Percentiles rank a stretch among this genome's conserved stretches.
Evolutionary conservation across 495 filamentous ascomycete species (phyloP).

Genomic region (Hypoxylon fuscum): DNA sequence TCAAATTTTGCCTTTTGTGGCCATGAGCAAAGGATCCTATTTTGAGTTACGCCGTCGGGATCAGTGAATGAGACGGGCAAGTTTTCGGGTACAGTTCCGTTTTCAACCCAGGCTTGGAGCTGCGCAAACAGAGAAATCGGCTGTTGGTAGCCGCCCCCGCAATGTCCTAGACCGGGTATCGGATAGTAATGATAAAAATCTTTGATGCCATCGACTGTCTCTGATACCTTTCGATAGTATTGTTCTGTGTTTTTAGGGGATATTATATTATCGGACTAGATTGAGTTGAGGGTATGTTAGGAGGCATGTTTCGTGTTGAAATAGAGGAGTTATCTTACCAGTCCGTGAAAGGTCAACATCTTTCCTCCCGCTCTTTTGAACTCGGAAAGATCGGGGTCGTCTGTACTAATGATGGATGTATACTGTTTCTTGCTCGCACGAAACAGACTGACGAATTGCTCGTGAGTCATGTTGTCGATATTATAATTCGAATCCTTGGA

Average conservation of each 20-base stretch:
- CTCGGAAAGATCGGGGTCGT: constrained; percentile 51
- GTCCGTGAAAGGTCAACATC: constrained; percentile 55
- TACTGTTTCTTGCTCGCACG: constrained; percentile 38
- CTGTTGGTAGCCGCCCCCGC: constrained; percentile 20
- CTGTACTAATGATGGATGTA: constrained; percentile 44
- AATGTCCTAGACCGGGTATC: constrained; percentile 29
- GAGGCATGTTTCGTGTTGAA: background rate
- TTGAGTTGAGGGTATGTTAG: background rate
- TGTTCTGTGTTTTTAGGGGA: constrained; percentile 3
- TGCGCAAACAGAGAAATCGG: constrained; percentile 16
- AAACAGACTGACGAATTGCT: constrained; percentile 39
- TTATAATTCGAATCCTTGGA: constrained; percentile 34
- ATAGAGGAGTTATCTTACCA: constrained; percentile 41
- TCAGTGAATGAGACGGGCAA: constrained; percentile 9
- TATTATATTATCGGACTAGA: constrained; percentile 22
- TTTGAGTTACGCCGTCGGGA: background rate
- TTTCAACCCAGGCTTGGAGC: constrained; percentile 32
- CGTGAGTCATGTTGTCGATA: constrained; percentile 12
- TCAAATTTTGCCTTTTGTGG: constrained; percentile 2
- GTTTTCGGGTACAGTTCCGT: constrained; percentile 28
- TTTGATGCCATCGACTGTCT: background rate
- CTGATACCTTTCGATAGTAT: constrained; percentile 20
- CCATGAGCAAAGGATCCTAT: constrained; percentile 11
- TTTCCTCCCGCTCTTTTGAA: constrained; percentile 51
- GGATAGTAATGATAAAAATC: constrained; percentile 29